Evolutionary conservation across 148 eudicot species (phyloP).

Genomic region (Pharnaceum exiguum): DNA sequence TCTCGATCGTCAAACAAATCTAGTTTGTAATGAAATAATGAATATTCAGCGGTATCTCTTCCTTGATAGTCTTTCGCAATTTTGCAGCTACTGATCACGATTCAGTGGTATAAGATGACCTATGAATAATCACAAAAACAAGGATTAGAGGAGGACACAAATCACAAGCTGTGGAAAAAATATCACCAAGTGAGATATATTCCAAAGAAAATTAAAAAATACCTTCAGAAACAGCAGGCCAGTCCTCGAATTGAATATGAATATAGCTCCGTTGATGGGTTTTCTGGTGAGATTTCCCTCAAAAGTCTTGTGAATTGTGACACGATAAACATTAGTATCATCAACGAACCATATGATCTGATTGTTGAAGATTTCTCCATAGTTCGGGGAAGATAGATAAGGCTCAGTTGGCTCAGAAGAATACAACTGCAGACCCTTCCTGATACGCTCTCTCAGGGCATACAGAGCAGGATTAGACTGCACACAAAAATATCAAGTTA

Average conservation of each 20-base stretch:
- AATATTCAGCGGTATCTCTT: no score
- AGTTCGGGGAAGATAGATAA: slow-evolving; percentile 92
- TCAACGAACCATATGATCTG: slow-evolving; percentile 99
- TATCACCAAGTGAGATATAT: background rate
- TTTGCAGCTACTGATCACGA: no score
- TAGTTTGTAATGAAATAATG: no score
- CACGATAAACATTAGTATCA: slow-evolving; percentile 98
- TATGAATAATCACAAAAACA: slow-evolving; percentile 31
- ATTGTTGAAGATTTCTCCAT: slow-evolving; percentile 97
- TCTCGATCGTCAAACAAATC: no score
- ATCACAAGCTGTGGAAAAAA: background rate
- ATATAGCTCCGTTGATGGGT: slow-evolving; percentile 98
- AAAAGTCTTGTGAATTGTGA: slow-evolving; percentile 96
- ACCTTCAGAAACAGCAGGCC: slow-evolving; percentile 97
- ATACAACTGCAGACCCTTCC: slow-evolving; percentile 97
- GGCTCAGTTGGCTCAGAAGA: slow-evolving; percentile 99
- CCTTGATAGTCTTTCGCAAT: no score
- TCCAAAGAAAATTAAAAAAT: background rate
- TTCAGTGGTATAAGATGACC: no score
- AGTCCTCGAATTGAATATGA: slow-evolving; percentile 93
- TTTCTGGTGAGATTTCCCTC: slow-evolving; percentile 98
- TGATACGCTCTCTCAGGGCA: slow-evolving; percentile 90
- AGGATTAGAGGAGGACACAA: background rate
- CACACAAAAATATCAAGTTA: slow-evolving; percentile 18
- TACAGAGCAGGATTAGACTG: slow-evolving; percentile 98